Percentiles rank a stretch among this genome's conserved stretches.
Evolutionary conservation across 75 land plant species (phyloP).

Genomic region (Larix kaempferi): DNA sequence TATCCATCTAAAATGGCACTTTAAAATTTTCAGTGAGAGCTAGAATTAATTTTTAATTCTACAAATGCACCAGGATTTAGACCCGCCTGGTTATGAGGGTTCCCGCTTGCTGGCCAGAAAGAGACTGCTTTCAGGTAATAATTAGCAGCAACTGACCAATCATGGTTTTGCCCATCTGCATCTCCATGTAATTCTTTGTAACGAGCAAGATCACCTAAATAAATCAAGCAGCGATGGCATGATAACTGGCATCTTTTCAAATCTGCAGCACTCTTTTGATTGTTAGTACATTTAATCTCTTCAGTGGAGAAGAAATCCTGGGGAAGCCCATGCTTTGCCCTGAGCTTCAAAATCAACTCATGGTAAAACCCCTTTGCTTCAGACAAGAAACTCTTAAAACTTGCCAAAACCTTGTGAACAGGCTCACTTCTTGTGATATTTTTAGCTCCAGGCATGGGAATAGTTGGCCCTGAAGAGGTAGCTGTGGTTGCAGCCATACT

Average conservation of each 20-base stretch:
- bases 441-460: constrained; percentile 29
- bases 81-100: constrained; percentile 91
- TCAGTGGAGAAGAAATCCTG: constrained; percentile 49
- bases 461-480: constrained; percentile 23
- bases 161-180: constrained; percentile 46
- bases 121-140: constrained; percentile 82
- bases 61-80: neutral
- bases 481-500: constrained; percentile 42
- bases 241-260: constrained; percentile 34
- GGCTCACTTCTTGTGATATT: constrained; percentile 43
- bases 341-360: constrained; percentile 79
- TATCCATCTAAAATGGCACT: neutral
- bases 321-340: constrained; percentile 84
- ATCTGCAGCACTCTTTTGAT: constrained; percentile 45
- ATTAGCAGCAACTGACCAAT: constrained; percentile 79
- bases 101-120: constrained; percentile 85
- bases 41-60: neutral
- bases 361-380: constrained; percentile 97
- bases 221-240: constrained; percentile 88
- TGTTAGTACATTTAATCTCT: constrained; percentile 45
- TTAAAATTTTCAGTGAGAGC: neutral
- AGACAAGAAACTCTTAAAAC: constrained; percentile 77
- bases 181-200: constrained; percentile 84
- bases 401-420: constrained; percentile 57
- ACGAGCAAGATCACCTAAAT: constrained; percentile 92